Evolutionary conservation across 139 green algal genomes (phyloP).

Genomic region (Eudorina sp.): DNA sequence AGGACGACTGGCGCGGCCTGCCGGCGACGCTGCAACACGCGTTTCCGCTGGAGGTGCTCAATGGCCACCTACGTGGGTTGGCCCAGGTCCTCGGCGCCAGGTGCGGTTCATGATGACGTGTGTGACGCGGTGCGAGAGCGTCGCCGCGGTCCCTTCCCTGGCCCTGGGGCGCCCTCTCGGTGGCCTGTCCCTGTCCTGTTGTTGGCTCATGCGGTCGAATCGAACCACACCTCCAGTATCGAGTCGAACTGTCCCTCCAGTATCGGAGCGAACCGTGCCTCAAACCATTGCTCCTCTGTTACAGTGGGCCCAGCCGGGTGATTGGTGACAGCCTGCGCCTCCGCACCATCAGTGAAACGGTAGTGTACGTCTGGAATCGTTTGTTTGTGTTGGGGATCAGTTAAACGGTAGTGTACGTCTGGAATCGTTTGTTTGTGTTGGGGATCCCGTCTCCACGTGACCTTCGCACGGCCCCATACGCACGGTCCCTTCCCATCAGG

Average conservation of each 20-base stretch:
- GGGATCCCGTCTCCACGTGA: neutral
- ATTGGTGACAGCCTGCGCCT: no score
- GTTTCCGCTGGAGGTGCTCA: slow-evolving; percentile 12
- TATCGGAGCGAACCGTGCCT: neutral
- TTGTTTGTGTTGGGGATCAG: neutral
- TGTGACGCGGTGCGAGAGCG: neutral
- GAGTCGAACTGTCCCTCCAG: neutral
- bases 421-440: neutral
- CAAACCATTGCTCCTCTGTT: neutral
- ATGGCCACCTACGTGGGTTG: neutral
- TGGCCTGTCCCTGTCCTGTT: no score
- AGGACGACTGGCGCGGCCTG: slow-evolving; percentile 23
- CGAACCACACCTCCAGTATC: neutral
- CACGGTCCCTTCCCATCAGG: neutral
- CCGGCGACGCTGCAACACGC: slow-evolving; percentile 6
- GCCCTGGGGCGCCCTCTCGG: neutral
- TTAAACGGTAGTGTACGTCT: neutral
- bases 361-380: neutral
- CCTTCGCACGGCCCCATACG: neutral
- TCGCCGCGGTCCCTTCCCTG: neutral
- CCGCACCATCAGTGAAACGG: neutral
- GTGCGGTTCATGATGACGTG: neutral
- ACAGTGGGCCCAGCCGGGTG: no score
- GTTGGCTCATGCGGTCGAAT: no score
- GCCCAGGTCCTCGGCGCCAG: neutral